Base-by-base conservation (phyloP, 2,329 filamentous ascomycete genomes). In the Trichoderma koningiopsis region DNA sequence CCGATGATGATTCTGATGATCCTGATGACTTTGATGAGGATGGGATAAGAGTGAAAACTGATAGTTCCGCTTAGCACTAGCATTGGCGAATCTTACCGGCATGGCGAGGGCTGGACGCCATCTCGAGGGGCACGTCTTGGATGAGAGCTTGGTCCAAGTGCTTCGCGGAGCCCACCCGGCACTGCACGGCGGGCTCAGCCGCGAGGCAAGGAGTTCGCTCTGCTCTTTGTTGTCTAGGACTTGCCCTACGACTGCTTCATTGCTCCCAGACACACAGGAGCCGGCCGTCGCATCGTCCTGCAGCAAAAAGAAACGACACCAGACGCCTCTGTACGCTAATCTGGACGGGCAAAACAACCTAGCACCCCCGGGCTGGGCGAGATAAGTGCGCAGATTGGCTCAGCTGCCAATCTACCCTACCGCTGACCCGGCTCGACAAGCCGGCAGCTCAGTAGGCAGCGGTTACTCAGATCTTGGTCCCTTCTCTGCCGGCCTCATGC, bases 391-490 rank as follows among this genome's bases (percentile, higher is more conserved):
- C 55, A 35, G 29, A 53, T 47, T 55, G 35, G 53, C 31, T 57
- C 40, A 63, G 40, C 64, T 60, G 52, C 57, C 63, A 47, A 63
- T 56, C 65, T 43, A 58, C 62, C 70, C 56, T 63, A 58, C 65
- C 71, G 57, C 58, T 61, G 72, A 72, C 62, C 55, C 57, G 70
- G 35, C 40, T 37, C 59, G 58, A 33, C 65, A 40, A 16, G 10
- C 52, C 47, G 24, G 47, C 49, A 35, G 31, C 37, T 37, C 40
- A n/a, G 47, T 37, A 58, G 52, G 59, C 57, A 56, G 68, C 70
- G 68, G 71, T 66, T 69, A 67, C 72, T 71, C 70, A 70, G 68
- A 72, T 70, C 58, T 66, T 65, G 66, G 71, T 72, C 59, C 66
- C 22, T 68, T 71, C 53, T 68, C 40, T 43, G 68, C 43, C 69